A percentile compares a stretch with the other conserved stretches of the same genome.
These are phyloP conservation scores for Penicillium griseofulvum DNA, from an alignment of 2,329 filamentous ascomycete genomes.

Conservation along the genomic window DNA sequence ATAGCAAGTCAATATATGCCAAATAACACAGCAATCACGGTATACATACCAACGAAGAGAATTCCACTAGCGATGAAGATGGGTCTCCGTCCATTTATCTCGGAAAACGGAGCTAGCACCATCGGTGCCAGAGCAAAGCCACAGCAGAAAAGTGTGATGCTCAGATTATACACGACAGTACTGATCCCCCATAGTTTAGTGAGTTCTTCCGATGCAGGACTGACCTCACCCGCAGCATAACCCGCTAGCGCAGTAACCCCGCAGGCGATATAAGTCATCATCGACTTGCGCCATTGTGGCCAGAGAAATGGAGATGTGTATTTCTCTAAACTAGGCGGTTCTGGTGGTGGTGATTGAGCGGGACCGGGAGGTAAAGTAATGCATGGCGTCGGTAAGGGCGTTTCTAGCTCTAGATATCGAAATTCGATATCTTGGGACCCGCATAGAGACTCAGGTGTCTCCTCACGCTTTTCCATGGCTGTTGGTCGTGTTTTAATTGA, in stretches of 20 bases:
- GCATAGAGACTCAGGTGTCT: constrained; percentile 14
- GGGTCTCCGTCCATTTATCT: constrained; percentile 81
- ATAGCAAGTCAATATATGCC: constrained; percentile 6
- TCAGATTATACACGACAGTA: constrained; percentile 64
- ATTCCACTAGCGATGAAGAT: constrained; percentile 74
- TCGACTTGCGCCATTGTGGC: constrained; percentile 65
- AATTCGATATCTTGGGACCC: constrained; percentile 47
- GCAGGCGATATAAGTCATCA: constrained; percentile 72
- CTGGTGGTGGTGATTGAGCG: constrained; percentile 47
- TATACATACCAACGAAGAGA: constrained; percentile 58
- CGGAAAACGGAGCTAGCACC: constrained; percentile 81
- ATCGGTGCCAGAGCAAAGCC: constrained; percentile 84
- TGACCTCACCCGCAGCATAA: constrained; percentile 78
- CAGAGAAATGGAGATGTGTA: constrained; percentile 72
- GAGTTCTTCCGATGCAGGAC: constrained; percentile 66
- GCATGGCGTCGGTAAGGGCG: constrained; percentile 51
- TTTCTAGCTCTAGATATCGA: constrained; percentile 63
- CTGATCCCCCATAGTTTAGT: constrained; percentile 63
- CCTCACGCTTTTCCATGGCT: constrained; percentile 14
- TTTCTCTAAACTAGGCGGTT: constrained; percentile 62
- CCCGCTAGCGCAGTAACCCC: constrained; percentile 73
- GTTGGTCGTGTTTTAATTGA: constrained; percentile 3
- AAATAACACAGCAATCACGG: neutral
- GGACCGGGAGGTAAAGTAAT: constrained; percentile 30
- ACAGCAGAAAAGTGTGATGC: constrained; percentile 76